A percentile compares a stretch with the other conserved stretches of the same genome.
Evolutionary conservation across 345 rosid genomes (phyloP).

Genomic region (Citrus trifoliata): DNA sequence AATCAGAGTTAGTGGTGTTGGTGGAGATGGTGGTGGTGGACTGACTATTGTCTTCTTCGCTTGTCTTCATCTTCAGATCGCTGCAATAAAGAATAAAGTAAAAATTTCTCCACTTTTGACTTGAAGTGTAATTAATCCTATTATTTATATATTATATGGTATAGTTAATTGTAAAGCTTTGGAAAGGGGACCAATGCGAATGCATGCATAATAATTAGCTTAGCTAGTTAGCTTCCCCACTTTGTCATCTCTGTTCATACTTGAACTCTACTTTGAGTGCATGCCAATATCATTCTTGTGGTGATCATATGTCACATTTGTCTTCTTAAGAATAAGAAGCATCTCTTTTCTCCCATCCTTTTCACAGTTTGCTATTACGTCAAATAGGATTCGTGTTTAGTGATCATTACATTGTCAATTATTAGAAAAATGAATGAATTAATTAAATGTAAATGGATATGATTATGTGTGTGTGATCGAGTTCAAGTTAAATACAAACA

Average conservation of each 20-base stretch:
- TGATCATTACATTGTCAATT: background rate
- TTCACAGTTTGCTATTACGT: background rate
- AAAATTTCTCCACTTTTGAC: slow-evolving; percentile 10
- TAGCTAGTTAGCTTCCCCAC: background rate
- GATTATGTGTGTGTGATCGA: too few relatives aligned
- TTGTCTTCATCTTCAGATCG: background rate
- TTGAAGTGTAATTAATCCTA: background rate
- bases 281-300: background rate
- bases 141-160: background rate
- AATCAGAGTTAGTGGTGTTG: slow-evolving; percentile 16
- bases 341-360: background rate
- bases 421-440: too few relatives aligned
- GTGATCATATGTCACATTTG: background rate
- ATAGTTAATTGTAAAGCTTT: background rate
- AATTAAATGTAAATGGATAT: too few relatives aligned
- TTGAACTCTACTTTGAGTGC: slow-evolving; percentile 10
- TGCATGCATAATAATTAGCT: too few relatives aligned
- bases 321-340: background rate
- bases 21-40: slow-evolving; percentile 6
- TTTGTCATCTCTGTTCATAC: background rate
- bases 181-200: slow-evolving; percentile 1
- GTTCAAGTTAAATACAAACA: too few relatives aligned
- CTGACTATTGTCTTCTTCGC: background rate
- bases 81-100: background rate
- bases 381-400: background rate